Base-by-base conservation (phyloP, 805 yeast species). In the Candida suzukii region DNA sequence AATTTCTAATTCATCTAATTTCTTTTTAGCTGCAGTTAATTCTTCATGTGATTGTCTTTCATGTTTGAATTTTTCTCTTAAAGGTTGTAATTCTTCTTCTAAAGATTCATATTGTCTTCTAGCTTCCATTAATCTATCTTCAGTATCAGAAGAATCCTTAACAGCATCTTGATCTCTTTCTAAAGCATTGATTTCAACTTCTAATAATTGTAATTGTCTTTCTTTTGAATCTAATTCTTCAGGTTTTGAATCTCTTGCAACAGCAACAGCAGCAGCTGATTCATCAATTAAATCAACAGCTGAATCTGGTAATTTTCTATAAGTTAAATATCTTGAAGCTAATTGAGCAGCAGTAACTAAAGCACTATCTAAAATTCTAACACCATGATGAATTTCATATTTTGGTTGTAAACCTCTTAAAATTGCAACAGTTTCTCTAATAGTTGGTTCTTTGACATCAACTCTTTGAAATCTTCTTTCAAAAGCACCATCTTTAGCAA, bases 381-480 rank as follows among this genome's bases (percentile, higher is more conserved):
- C 98, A 58, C 98, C 98, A 58, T 91, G 99, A 61, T 91, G 99
- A 46, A 91, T 83, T 66, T 91, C 99, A 65, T 91, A 91, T 60
- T 83, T 86, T 62, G 83, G 90, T 64, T 91, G 97, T 56, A 91
- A 72, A 46, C 99, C 99, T 74, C 99, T 84, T 52, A 93, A 76
- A 45, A 93, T 91, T 9, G 98, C 98, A 38, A 91, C 86, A 0
- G 99, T 88, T 65, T 93, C 97, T 52, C 84, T 78, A 27, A 87
- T 75, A 0, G 95, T 83, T 44, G 98, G 93, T 56, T 95, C 99
- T 38, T 84, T 85, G 27, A 93, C 98, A 58, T 91, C 97, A 54
- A 93, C 87, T 61, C 88, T 88, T 67, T 93, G 99, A 77, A 93
- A 93, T 63, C 99, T 80, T 74, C 99, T 85, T 66, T 91, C 99